phyloP scores from a whole-genome alignment of 2,329 filamentous ascomycete genomes.

The Talaromyces albobiverticillius region DNA sequence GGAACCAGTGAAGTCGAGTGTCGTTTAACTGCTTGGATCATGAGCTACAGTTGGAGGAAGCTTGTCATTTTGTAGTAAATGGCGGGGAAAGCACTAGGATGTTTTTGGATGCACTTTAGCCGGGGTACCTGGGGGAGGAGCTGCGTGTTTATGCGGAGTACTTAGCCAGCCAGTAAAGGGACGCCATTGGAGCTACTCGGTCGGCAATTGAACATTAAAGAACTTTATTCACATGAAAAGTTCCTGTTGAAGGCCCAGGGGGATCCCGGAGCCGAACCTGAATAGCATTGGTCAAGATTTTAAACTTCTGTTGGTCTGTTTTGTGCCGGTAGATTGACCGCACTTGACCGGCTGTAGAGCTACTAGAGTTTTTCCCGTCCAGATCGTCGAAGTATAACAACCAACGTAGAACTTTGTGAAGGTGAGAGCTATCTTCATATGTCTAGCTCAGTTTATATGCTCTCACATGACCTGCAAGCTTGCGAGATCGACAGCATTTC shows the following conservation, averaged over 20 bases:
- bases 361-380: background rate
- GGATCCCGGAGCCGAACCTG: too few relatives aligned
- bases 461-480: too few relatives aligned
- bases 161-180: too few relatives aligned
- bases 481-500: background rate
- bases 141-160: too few relatives aligned
- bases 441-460: too few relatives aligned
- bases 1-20: too few relatives aligned
- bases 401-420: background rate
- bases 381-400: background rate
- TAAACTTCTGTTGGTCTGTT: background rate
- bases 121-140: too few relatives aligned
- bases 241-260: too few relatives aligned
- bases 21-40: too few relatives aligned
- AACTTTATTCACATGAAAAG: too few relatives aligned
- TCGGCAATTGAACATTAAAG: too few relatives aligned
- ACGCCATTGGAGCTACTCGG: too few relatives aligned
- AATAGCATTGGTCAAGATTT: background rate
- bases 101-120: background rate
- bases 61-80: constrained; percentile 2
- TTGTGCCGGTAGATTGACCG: background rate
- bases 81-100: background rate
- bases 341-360: background rate
- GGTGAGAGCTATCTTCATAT: background rate
- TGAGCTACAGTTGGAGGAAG: background rate